Evolutionary conservation across 768 basidiomycete species (phyloP), one percentile per base, ranked within the genome.

Genomic region (Coprinellus micaceus): DNA sequence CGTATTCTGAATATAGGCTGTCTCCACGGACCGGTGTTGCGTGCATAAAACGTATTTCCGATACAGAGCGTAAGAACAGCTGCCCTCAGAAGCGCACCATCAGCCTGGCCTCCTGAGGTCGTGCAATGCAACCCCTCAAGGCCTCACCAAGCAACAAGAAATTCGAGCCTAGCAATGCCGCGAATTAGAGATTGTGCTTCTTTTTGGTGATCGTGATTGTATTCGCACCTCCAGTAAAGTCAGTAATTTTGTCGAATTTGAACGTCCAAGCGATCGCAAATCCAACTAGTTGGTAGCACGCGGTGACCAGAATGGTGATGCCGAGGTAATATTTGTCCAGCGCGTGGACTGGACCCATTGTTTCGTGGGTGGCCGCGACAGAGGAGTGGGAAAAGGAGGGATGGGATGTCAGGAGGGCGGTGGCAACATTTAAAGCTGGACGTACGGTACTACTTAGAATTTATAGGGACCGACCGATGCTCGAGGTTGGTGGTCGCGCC

Each of bases 161-260:
- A 65, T 88, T 88, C 15, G 82, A 84, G 22, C 85, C 86, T 70
- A 43, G 3, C 15, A 19, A 37, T 9, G 36, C 19, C 26, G 11
- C 46, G 19, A 2, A 21, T 40, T 33, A 28, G 30, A 25, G 19
- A 19, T 49, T 29, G 17, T n/a, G 4, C 10, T 22, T 10, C 17
- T 7, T 11, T 49, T 28, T 29, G 17, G 47, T 36, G 10, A 24
- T 45, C 28, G 19, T 10, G 22, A 24, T 22, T 52, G 28, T 61
- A 24, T 54, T 60, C 71, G 21, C 33, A 77, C 80, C 78, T 60
- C 83, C 82, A 2, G 82, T 85, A 56, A 86, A 82, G 68, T 87
- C 86, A 12, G 86, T 88, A 44, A 88, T 83, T 66, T 89, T 88
- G 69, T 89, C 86, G 61, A 87, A 85, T 72, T 86, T 80, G 37